Conservation (phyloP, 1,284 basidiomycete genomes). For the Hymenochaete sp. region DNA sequence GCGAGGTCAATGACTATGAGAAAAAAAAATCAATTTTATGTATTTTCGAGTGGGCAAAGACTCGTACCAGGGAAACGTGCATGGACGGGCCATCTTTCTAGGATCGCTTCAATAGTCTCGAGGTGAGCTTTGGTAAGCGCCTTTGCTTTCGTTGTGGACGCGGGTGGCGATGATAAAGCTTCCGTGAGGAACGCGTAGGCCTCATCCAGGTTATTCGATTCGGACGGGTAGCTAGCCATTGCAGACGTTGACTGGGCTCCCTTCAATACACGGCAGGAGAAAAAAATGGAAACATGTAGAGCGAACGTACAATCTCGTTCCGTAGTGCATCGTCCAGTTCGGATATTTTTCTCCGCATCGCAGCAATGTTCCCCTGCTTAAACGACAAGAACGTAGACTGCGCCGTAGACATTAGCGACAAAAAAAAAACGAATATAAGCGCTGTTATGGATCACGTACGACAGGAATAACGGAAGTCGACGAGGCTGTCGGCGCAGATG, state of each 20-base stretch:
- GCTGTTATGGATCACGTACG: neutral
- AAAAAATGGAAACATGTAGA: too few species aligned
- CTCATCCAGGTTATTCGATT: constrained; percentile 55
- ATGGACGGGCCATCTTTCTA: constrained; percentile 73
- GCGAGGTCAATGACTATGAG: constrained; percentile 79
- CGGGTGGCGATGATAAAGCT: constrained; percentile 26
- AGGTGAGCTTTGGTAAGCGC: constrained; percentile 42
- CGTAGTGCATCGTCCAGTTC: constrained; percentile 73
- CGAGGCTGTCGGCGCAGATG: neutral
- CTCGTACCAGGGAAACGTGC: constrained; percentile 75
- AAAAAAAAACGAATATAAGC: neutral
- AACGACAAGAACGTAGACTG: constrained; percentile 61
- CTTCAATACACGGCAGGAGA: constrained; percentile 2
- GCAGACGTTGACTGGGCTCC: constrained; percentile 49
- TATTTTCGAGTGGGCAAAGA: neutral
- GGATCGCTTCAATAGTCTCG: constrained; percentile 53
- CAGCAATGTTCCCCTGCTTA: constrained; percentile 81
- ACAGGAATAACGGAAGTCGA: constrained; percentile 3
- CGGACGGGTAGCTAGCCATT: constrained; percentile 62
- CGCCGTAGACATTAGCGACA: constrained; percentile 5
- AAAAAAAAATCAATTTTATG: constrained; percentile 9
- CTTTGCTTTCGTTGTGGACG: constrained; percentile 31
- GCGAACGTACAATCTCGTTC: constrained; percentile 55
- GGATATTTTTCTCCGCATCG: constrained; percentile 77
- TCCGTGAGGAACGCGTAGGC: constrained; percentile 46